Base-by-base conservation (phyloP, 2,329 filamentous ascomycete species). In the Allantophomopsis lycopodina region DNA sequence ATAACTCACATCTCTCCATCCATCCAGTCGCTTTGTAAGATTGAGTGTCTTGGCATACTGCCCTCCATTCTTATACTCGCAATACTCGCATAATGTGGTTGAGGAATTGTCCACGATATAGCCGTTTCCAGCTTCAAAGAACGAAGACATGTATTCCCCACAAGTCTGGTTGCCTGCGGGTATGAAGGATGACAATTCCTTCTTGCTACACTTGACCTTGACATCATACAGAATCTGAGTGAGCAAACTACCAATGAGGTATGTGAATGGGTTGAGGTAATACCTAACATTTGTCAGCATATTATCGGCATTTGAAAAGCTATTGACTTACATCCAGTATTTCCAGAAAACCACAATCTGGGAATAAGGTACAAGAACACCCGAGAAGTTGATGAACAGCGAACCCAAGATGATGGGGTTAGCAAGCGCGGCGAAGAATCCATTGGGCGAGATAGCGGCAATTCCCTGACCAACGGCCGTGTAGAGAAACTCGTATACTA, bases 391-490 rank as follows among this genome's bases (percentile, higher is more conserved):
- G 40, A 62, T 46, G 45, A 64, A 44, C 1, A 54, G 60, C 1
- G 59, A 56, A 11, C 69, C 65, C 35, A 76, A 58, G 11, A 76
- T 39, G 1, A 75, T 50, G 0, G 71, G 71, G 47, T 74, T 75
- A 46, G 66, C 62, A 6, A 75, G 60, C 0, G 68, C 60, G 0
- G 71, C 71, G 33, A 74, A 73, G n/a, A 72, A 65, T 37, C 64
- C 68, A 44, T 72, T 74, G 1, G 71, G 71, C 0, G 70, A 65
- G 42, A 73, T 75, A 2, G 71, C 70, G 0, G 70, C 70, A 11
- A 76, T 62, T 21, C 71, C 68, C 44, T 77, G 73, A 1, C 72
- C 73, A 36, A 79, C 66, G 4, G 64, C 65, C 0, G 65, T 69
- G 54, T 71, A 74, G 32, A 73, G 51, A 42, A 73, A 69, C 55